These are phyloP conservation scores for Rhizopogon roseolus DNA, from an alignment of 768 basidiomycete species.

Conservation along the genomic window DNA sequence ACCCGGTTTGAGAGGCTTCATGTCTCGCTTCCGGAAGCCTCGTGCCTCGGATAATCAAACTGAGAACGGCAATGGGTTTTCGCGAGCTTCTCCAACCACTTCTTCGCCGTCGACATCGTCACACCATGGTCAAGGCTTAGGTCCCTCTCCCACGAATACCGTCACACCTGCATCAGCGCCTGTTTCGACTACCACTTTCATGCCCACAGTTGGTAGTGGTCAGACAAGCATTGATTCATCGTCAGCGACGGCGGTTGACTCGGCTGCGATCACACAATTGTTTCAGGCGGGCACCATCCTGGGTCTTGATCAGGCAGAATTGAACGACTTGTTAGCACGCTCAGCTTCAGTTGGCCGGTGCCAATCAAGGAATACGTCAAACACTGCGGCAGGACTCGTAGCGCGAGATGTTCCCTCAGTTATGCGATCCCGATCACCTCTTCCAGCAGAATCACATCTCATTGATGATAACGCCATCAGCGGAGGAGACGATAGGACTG, in stretches of 20 bases:
- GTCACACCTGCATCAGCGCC: constrained; percentile 16
- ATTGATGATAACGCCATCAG: constrained; percentile 25
- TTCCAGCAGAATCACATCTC: constrained; percentile 18
- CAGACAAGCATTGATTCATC: constrained; percentile 21
- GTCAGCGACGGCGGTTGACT: constrained; percentile 28
- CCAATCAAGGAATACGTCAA: constrained; percentile 40
- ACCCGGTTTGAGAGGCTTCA: constrained; percentile 75
- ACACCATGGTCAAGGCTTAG: constrained; percentile 22
- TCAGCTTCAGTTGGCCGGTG: constrained; percentile 59
- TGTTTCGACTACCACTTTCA: constrained; percentile 1
- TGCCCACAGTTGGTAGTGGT: constrained; percentile 11
- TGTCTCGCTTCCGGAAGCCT: constrained; percentile 64
- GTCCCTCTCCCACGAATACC: constrained; percentile 26
- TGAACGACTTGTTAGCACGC: constrained; percentile 68
- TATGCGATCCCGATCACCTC: constrained; percentile 14
- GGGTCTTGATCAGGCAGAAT: constrained; percentile 66
- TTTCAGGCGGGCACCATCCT: constrained; percentile 73
- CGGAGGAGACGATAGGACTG: constrained; percentile 16
- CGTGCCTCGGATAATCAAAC: constrained; percentile 23
- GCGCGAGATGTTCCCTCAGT: constrained; percentile 9
- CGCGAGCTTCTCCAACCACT: constrained; percentile 27
- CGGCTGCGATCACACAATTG: constrained; percentile 61
- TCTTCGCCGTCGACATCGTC: constrained; percentile 30
- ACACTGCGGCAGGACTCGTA: constrained; percentile 20
- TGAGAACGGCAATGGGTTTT: constrained; percentile 26